Conservation (phyloP, 768 basidiomycete genomes). For the Rhizopogon roseolus region DNA sequence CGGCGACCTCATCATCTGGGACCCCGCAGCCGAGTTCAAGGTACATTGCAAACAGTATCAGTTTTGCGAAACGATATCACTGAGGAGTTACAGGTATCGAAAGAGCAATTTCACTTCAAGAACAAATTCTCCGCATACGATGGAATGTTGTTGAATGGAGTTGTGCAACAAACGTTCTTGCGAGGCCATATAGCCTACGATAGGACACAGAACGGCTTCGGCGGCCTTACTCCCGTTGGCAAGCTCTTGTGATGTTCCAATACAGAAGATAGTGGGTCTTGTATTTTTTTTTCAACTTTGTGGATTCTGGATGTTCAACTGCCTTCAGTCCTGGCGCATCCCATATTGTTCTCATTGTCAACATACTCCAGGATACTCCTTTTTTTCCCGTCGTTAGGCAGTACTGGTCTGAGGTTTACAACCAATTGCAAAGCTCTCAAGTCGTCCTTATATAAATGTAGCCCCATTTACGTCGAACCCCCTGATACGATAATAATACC, state of each 20-base stretch:
- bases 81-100: conserved; percentile 53
- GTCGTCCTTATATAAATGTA: too few relatives aligned
- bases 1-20: conserved; percentile 85
- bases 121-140: conserved; percentile 93
- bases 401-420: too few relatives aligned
- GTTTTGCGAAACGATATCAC: background rate
- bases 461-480: too few relatives aligned
- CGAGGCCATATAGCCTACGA: conserved; percentile 71
- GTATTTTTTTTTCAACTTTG: too few relatives aligned
- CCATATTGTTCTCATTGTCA: too few relatives aligned
- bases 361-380: too few relatives aligned
- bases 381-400: too few relatives aligned
- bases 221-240: conserved; percentile 30
- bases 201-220: conserved; percentile 27
- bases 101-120: conserved; percentile 77
- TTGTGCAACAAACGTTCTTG: conserved; percentile 76
- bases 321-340: too few relatives aligned
- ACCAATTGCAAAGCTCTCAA: too few relatives aligned
- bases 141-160: conserved; percentile 64
- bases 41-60: conserved; percentile 17
- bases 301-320: too few relatives aligned
- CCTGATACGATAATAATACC: too few relatives aligned
- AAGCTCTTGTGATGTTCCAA: conserved; percentile 27
- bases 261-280: too few relatives aligned
- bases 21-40: conserved; percentile 48